Evolutionary conservation across 495 filamentous ascomycete species (phyloP).

Genomic region (Aspergillus campestris): DNA sequence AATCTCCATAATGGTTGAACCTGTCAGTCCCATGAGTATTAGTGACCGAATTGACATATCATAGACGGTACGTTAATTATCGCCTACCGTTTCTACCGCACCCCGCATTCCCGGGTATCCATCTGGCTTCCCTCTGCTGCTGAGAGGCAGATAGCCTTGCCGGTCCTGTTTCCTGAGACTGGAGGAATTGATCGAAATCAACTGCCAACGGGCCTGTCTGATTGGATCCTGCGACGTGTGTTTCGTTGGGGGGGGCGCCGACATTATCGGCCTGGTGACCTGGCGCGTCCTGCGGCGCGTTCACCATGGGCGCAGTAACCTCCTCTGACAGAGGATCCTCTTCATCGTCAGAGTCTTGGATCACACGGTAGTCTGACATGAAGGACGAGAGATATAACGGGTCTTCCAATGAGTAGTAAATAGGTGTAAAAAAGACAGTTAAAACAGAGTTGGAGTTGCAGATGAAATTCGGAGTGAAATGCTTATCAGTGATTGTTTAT

Average conservation of each 20-base stretch:
- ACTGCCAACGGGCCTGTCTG: slow-evolving; percentile 17
- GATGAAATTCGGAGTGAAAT: too few relatives aligned
- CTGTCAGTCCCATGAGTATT: slow-evolving; percentile 11
- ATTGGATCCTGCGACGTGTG: slow-evolving; percentile 2
- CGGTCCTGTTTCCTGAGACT: slow-evolving; percentile 21
- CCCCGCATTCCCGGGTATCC: slow-evolving; percentile 26
- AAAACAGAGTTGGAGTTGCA: neutral
- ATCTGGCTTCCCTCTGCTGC: slow-evolving; percentile 31
- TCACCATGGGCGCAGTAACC: slow-evolving; percentile 14
- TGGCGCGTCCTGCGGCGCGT: slow-evolving; percentile 1
- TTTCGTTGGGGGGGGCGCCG: slow-evolving; percentile 8
- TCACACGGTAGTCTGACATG: slow-evolving; percentile 33
- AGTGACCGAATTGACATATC: neutral
- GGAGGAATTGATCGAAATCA: slow-evolving; percentile 35
- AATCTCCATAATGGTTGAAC: slow-evolving; percentile 33
- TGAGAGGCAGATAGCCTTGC: slow-evolving; percentile 22
- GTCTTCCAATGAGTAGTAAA: neutral
- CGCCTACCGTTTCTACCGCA: slow-evolving; percentile 28
- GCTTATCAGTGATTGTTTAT: too few relatives aligned
- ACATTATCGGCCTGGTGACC: slow-evolving; percentile 6
- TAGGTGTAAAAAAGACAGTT: neutral
- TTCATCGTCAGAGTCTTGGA: slow-evolving; percentile 46
- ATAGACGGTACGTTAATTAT: slow-evolving; percentile 2
- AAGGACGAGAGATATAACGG: neutral
- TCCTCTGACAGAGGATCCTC: slow-evolving; percentile 30